phyloP scores from a whole-genome alignment of 345 rosid genomes.

The Populus davidiana region DNA sequence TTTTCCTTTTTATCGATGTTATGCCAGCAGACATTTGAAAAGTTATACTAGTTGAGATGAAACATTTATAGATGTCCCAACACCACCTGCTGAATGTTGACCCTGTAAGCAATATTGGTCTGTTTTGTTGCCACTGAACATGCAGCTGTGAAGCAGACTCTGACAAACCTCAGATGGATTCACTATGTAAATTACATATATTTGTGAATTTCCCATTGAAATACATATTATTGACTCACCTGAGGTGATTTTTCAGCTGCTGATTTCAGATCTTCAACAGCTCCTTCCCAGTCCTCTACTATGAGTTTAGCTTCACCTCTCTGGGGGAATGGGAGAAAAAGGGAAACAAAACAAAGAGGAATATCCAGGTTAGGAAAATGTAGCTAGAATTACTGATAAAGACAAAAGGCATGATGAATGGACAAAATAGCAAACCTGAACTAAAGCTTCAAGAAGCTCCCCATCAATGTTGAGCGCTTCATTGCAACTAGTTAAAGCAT shows the following conservation, averaged over 20 bases:
- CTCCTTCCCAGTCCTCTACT: slow-evolving; percentile 98
- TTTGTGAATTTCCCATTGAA: background rate
- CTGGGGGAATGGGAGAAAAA: slow-evolving; percentile 26
- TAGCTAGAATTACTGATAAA: background rate
- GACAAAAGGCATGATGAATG: background rate
- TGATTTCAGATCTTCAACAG: slow-evolving; percentile 77
- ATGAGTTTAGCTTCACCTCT: slow-evolving; percentile 96
- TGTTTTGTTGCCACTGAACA: background rate
- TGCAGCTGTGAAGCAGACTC: background rate
- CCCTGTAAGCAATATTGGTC: background rate
- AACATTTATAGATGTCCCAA: background rate
- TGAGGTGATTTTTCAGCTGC: slow-evolving; percentile 88
- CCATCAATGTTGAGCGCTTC: slow-evolving; percentile 78
- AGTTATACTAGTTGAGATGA: background rate
- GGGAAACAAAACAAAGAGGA: background rate
- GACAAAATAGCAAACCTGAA: slow-evolving; percentile 55
- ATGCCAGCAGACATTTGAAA: background rate
- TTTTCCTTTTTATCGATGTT: background rate
- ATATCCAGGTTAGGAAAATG: slow-evolving; percentile 8
- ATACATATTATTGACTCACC: slow-evolving; percentile 41
- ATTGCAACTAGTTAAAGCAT: slow-evolving; percentile 75
- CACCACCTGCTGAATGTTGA: background rate
- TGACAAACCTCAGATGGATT: background rate
- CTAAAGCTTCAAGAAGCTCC: slow-evolving; percentile 84
- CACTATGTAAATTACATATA: no score